Evolutionary conservation across 345 rosid species (phyloP), one percentile per base, ranked within the genome.

Genomic region (Anastatica hierochuntica): DNA sequence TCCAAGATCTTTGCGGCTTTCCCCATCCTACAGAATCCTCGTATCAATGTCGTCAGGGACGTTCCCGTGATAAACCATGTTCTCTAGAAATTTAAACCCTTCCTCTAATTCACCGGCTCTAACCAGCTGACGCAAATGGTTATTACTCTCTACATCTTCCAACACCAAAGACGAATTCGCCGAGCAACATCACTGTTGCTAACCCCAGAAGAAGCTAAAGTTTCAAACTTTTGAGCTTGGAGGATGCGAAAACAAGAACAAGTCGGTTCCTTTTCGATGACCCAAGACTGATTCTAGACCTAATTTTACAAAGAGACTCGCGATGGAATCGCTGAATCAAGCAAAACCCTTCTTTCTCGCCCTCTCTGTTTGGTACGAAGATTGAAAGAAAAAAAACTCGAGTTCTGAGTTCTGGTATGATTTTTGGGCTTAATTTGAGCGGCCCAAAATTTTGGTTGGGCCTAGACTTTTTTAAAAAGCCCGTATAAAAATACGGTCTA

Each of bases 41-140:
- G 78, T 19, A 90, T 84, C 48, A 86, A 65, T n/a, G 83, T 78
- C 0, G 94, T 84, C 90, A 0, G 96, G 95, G 38, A 77, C 74
- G 43, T 79, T 81, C 15, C 98, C 92, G 6, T 59, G 83, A 61
- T 71, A 76, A 53, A 82, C 90, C 85, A 86, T 84, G 60, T 63
- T 77, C 75, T 86, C 95, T 0, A 90, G 92, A 62, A 72, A 69
- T 76, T 60, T 74, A 63, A 79, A 83, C 38, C 81, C 90, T 62
- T 78, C 80, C 27, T 82, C 86, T 10, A 84, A 48, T 16, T 80
- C 72, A 23, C 89, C 92, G 10, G 73, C 68, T 53, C 83, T 76
- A 31, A 84, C 89, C 42, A 80, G 67, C 7, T 65, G 69, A 15
- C 81, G 76, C 21, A 86, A 84, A 44, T 69, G 80, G 62, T 68